These are phyloP conservation scores for Nannochloris sp. DNA, from an alignment of 139 green algal genomes.

Conservation along the genomic window DNA sequence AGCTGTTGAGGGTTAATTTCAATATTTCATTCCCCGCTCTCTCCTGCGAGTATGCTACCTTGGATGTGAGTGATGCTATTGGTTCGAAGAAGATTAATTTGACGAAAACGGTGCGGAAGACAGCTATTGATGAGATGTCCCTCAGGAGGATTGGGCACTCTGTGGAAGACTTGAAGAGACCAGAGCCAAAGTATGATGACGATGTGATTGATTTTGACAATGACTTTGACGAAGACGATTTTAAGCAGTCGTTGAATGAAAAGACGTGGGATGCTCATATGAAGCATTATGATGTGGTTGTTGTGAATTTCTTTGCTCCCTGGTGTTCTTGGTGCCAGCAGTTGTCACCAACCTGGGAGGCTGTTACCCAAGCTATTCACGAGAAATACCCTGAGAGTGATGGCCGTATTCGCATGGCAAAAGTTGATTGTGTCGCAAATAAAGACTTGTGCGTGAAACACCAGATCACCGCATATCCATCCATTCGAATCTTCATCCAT, in stretches of 20 bases:
- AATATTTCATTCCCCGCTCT: conserved; percentile 84
- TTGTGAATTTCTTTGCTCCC: conserved; percentile 92
- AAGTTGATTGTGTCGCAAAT: conserved; percentile 90
- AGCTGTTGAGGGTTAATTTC: conserved; percentile 94
- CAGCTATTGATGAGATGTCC: conserved; percentile 54
- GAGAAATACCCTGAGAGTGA: conserved; percentile 80
- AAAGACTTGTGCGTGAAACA: conserved; percentile 73
- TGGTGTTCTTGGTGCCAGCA: conserved; percentile 97
- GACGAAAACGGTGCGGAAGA: conserved; percentile 91
- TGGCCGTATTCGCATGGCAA: conserved; percentile 78
- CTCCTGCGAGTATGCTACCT: conserved; percentile 93
- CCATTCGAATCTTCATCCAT: conserved; percentile 86
- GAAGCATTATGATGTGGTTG: conserved; percentile 55
- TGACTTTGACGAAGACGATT: conserved; percentile 47
- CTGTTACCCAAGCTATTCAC: conserved; percentile 73
- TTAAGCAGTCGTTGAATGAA: conserved; percentile 33
- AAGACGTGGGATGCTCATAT: conserved; percentile 37
- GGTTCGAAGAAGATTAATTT: conserved; percentile 90
- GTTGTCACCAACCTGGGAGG: conserved; percentile 90
- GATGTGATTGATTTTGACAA: not conserved
- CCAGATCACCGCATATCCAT: conserved; percentile 90
- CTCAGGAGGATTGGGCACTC: conserved; percentile 35
- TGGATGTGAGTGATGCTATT: conserved; percentile 90
- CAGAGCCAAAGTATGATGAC: conserved; percentile 65
- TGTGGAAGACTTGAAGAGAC: conserved; percentile 35